Base-by-base conservation (phyloP, 2,329 filamentous ascomycete species). In the Xylariaceae sp. region DNA sequence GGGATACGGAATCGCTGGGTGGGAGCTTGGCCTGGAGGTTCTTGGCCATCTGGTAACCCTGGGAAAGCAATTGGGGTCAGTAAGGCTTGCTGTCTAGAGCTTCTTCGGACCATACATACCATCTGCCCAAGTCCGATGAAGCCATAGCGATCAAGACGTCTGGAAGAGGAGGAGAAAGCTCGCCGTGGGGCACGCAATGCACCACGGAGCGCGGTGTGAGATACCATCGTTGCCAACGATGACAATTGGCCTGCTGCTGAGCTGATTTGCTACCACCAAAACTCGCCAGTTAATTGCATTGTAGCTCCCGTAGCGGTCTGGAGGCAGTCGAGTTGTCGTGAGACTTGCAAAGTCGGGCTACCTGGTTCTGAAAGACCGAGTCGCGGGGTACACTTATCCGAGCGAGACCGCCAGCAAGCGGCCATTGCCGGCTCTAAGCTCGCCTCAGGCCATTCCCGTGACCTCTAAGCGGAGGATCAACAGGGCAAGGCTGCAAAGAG, bases 21-120 rank as follows among this genome's bases (percentile, higher is more conserved):
- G 64, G 55, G 26, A 81, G 66, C 59, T 78, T 80, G 24, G 73
- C 66, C 58, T 78, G 76, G 3, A 81, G 69, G 57, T 81, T 81
- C 62, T 72, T 75, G 47, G 76, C 78, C 78, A 81, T 81, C 64
- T 79, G 76, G 53, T 74, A 80, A 32, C 78, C 78, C 76, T 80
- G 32, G 34, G 37, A 9, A 19, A 18, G 13, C 16, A 39, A 26
- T 3, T 18, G 40, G 17, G 22, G 18, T 46, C 44, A 47, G 40
- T 39, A 34, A 41, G 9, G 12, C 28, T 30, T 30, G 36, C 17
- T 9, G 22, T 11, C 16, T 12, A 32, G 42, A 16, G 18, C 24
- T 11, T 17, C 22, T n/a, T 41, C n/a, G 28, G 32, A 28, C n/a
- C 19, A 16, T 9, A 54, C 68, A 22, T 63, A 80, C 76, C 78